phyloP scores from a whole-genome alignment of 192 early-diverging fungal genomes.

The Coemansia sp. region DNA sequence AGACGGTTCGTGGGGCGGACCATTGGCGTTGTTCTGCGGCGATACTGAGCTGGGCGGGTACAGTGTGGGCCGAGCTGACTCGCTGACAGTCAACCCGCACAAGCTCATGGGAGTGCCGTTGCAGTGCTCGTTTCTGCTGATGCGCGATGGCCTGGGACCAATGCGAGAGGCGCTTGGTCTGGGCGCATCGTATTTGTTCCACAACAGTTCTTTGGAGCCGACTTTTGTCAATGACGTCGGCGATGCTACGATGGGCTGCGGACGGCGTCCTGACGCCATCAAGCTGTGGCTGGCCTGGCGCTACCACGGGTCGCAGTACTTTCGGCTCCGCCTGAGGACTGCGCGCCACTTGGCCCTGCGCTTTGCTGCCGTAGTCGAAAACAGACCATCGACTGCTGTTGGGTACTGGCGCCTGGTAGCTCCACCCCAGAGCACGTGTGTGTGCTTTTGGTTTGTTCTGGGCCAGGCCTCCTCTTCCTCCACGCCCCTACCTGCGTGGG shows the following conservation, averaged over 20 bases:
- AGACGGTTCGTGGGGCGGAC: slow-evolving; percentile 79
- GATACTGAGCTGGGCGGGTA: slow-evolving; percentile 26
- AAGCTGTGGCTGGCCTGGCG: slow-evolving; percentile 80
- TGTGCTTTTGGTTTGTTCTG: slow-evolving; percentile 80
- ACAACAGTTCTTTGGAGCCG: slow-evolving; percentile 16
- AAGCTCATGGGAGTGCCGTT: slow-evolving; percentile 76
- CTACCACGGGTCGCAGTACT: slow-evolving; percentile 66
- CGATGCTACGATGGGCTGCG: slow-evolving; percentile 76
- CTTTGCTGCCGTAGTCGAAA: slow-evolving; percentile 39
- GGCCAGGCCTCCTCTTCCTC: background rate
- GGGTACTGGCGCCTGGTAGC: slow-evolving; percentile 51
- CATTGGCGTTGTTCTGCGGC: slow-evolving; percentile 57
- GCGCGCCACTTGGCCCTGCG: slow-evolving; percentile 56
- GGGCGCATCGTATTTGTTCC: slow-evolving; percentile 69
- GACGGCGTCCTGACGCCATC: slow-evolving; percentile 71
- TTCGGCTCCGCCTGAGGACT: slow-evolving; percentile 54
- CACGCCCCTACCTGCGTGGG: background rate
- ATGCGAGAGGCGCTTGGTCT: slow-evolving; percentile 65
- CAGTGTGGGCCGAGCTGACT: slow-evolving; percentile 51
- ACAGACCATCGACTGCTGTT: slow-evolving; percentile 10
- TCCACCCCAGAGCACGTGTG: slow-evolving; percentile 34
- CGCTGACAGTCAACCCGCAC: slow-evolving; percentile 76
- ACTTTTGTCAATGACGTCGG: slow-evolving; percentile 61
- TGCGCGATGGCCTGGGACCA: slow-evolving; percentile 50
- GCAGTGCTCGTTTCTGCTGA: slow-evolving; percentile 73